These are phyloP conservation scores for Fusarium drepaniforme DNA, from an alignment of 2,329 filamentous ascomycete genomes.

Conservation along the genomic window DNA sequence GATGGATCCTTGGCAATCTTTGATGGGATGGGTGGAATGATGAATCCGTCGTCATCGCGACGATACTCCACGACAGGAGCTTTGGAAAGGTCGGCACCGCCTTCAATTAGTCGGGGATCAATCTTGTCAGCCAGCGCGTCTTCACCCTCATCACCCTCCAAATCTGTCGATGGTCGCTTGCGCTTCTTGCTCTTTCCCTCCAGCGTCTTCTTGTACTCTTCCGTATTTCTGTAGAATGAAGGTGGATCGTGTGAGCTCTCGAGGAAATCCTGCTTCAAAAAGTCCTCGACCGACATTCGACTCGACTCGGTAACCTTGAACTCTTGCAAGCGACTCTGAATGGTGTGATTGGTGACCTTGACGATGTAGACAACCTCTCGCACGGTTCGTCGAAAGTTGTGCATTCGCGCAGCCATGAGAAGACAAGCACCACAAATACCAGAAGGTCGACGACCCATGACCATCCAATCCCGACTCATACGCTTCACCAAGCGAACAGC, in stretches of 20 bases:
- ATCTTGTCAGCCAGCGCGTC: conserved; percentile 19
- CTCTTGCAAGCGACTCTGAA: conserved; percentile 90
- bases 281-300: conserved; percentile 88
- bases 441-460: conserved; percentile 90
- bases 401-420: conserved; percentile 95
- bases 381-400: conserved; percentile 94
- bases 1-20: conserved; percentile 51
- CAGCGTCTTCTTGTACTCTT: conserved; percentile 68
- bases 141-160: conserved; percentile 39
- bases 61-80: conserved; percentile 55
- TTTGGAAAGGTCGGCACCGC: conserved; percentile 51
- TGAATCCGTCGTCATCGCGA: conserved; percentile 76
- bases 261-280: conserved; percentile 77
- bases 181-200: conserved; percentile 62
- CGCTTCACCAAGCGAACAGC: conserved; percentile 88
- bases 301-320: conserved; percentile 91
- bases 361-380: conserved; percentile 98
- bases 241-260: conserved; percentile 86
- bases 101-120: conserved; percentile 38
- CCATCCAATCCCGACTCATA: conserved; percentile 98
- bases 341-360: conserved; percentile 94
- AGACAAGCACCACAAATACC: conserved; percentile 95
- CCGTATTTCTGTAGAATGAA: conserved; percentile 77
- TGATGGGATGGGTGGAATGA: conserved; percentile 67
- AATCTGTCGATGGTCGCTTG: conserved; percentile 54